phyloP scores from a whole-genome alignment of 768 basidiomycete species.

The Tricholoma terreum region DNA sequence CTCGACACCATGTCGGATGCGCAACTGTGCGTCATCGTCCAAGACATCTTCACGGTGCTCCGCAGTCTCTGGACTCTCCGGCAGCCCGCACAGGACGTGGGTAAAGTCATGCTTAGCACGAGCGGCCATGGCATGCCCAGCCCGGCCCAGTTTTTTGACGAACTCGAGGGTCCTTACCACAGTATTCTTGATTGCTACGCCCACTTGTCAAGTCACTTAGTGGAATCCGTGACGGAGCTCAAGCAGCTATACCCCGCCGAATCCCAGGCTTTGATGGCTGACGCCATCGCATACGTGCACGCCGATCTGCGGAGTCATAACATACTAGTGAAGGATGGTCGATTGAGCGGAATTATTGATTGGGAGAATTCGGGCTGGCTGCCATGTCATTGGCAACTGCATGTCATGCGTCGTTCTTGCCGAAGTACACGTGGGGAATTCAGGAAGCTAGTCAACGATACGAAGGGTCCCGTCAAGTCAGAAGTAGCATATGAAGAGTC shows the following conservation, averaged over 20 bases:
- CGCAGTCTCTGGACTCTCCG: neutral
- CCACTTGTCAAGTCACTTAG: neutral
- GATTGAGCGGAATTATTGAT: neutral
- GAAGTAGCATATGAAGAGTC: neutral
- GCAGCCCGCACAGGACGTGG: neutral
- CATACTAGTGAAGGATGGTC: neutral
- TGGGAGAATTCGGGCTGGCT: slow-evolving; percentile 1
- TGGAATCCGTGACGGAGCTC: neutral
- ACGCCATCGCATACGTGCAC: neutral
- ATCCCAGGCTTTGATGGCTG: neutral
- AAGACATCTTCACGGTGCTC: neutral
- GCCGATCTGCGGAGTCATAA: neutral
- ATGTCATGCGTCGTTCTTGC: slow-evolving; percentile 1
- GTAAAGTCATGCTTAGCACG: neutral
- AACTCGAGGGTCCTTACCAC: neutral
- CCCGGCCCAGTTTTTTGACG: neutral
- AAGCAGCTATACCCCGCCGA: neutral
- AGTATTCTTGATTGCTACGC: neutral
- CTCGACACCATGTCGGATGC: neutral
- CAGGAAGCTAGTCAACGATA: neutral
- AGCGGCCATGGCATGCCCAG: neutral
- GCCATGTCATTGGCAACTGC: neutral
- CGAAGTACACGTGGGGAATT: neutral
- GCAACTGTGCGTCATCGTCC: neutral
- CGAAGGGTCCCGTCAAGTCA: neutral